Evolutionary conservation across 2,329 filamentous ascomycete species (phyloP).

Genomic region (Chaetomiaceae sp.): DNA sequence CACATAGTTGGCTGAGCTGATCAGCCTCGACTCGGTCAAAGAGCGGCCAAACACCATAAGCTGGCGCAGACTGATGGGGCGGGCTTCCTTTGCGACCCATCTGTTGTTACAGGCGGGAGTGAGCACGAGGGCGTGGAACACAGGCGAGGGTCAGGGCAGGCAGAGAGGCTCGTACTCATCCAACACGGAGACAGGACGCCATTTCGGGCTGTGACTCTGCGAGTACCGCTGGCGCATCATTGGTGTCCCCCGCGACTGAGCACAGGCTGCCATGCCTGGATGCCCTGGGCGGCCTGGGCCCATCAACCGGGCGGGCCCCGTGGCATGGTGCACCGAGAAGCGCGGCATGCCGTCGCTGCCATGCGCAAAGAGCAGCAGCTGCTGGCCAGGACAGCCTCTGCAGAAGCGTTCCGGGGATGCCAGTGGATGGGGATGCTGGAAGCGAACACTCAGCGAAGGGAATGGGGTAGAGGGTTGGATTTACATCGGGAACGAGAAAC

Average conservation of each 20-base stretch:
- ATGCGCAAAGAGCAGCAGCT: constrained; percentile 19
- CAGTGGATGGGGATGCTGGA: neutral
- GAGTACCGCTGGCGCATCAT: constrained; percentile 10
- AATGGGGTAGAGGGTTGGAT: neutral
- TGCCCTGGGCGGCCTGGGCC: constrained; percentile 12
- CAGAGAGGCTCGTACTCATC: constrained; percentile 48
- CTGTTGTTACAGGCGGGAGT: constrained; percentile 39
- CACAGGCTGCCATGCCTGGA: constrained; percentile 15
- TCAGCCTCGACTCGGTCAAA: constrained; percentile 79
- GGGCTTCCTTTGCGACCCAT: constrained; percentile 88
- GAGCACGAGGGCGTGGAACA: constrained; percentile 19
- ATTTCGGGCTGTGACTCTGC: constrained; percentile 39
- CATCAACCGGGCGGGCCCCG: constrained; percentile 25
- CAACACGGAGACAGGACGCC: constrained; percentile 59
- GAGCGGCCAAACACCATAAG: constrained; percentile 96
- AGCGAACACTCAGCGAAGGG: neutral
- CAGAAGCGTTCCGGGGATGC: neutral
- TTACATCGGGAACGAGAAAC: neutral
- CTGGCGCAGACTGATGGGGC: constrained; percentile 93
- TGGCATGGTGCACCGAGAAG: constrained; percentile 24
- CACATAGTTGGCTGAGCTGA: constrained; percentile 96
- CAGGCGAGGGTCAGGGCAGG: constrained; percentile 3
- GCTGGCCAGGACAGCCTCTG: neutral
- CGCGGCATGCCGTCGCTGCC: constrained; percentile 27
- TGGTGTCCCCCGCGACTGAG: constrained; percentile 4